Evolutionary conservation across 768 basidiomycete species (phyloP).

Genomic region (Serendipita sp.): DNA sequence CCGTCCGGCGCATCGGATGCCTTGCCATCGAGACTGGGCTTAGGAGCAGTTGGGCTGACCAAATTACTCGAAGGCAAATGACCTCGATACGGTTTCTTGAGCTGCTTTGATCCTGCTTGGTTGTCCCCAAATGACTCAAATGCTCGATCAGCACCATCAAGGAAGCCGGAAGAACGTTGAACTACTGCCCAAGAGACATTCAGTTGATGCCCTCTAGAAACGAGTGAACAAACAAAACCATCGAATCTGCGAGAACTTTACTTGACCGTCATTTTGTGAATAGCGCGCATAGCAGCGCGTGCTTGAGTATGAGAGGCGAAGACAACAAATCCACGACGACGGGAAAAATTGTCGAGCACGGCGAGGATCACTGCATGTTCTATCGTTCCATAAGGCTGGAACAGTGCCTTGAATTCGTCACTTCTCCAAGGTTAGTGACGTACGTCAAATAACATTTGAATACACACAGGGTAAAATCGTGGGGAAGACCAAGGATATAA

Average conservation of each 20-base stretch:
- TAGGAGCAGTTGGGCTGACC: neutral
- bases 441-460: constrained; percentile 14
- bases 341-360: constrained; percentile 69
- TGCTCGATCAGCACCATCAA: constrained; percentile 63
- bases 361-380: constrained; percentile 68
- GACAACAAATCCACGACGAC: constrained; percentile 69
- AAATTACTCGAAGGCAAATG: neutral
- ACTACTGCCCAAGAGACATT: constrained; percentile 83
- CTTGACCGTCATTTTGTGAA: constrained; percentile 25
- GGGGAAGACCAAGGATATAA: constrained; percentile 72
- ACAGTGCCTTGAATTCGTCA: constrained; percentile 48
- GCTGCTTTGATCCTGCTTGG: neutral
- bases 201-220: constrained; percentile 48
- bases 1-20: neutral
- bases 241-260: neutral
- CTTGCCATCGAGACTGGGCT: neutral
- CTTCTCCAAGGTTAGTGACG: constrained; percentile 14
- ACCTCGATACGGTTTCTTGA: neutral
- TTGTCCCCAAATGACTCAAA: neutral
- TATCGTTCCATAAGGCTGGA: constrained; percentile 45
- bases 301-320: constrained; percentile 66
- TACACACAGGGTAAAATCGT: constrained; percentile 58
- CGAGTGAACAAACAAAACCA: neutral
- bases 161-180: constrained; percentile 65
- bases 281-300: constrained; percentile 43